Base-by-base conservation (phyloP, 495 filamentous ascomycete genomes). In the Rhypophila decipiens region DNA sequence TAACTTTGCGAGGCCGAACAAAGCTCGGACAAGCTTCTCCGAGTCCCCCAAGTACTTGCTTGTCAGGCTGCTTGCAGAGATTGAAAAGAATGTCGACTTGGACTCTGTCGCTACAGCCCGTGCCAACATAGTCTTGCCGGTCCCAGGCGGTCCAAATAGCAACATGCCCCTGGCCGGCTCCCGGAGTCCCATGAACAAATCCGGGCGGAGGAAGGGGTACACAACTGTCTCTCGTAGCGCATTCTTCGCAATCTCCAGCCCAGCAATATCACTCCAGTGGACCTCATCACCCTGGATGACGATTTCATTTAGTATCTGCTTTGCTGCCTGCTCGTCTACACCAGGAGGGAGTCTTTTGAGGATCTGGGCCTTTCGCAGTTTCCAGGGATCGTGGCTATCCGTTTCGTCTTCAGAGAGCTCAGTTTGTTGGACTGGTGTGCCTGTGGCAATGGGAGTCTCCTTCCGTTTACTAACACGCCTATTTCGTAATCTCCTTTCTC, bases 51-150 rank as follows among this genome's bases (percentile, higher is more conserved):
- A 82, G 70, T 89, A 98, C 73, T 98, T 98, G 42, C 85, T 90
- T 3, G 93, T 97, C 36, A 99, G 71, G 50, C 86, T 94, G 53
- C 88, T 95, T 9, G 93, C 87, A 2, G 88, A 94, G 31, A 99
- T 95, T 24, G 90, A 91, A 67, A 99, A 99, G 68, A 99, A 99
- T 0, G 94, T 96, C 4, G 88, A 95, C 59, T 84, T 83, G 22
- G 87, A 93, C 64, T 97, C 94, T 0, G 94, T 97, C 2, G 93
- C 93, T 3, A 97, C 93, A 18, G 91, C 91, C 43, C 93, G 76
- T 2, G 93, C 93, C 7, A 99, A 76, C 93, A 99, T 99, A 1
- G 93, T 99, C 66, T 99, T 97, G 35, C 93, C 93, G 0, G 93
- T 99, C 9, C 93, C 93, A 0, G 93, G 93, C 11, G 93, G 93